phyloP scores from a whole-genome alignment of 1,139 yeast genomes.

The Kodamaea arcana region DNA sequence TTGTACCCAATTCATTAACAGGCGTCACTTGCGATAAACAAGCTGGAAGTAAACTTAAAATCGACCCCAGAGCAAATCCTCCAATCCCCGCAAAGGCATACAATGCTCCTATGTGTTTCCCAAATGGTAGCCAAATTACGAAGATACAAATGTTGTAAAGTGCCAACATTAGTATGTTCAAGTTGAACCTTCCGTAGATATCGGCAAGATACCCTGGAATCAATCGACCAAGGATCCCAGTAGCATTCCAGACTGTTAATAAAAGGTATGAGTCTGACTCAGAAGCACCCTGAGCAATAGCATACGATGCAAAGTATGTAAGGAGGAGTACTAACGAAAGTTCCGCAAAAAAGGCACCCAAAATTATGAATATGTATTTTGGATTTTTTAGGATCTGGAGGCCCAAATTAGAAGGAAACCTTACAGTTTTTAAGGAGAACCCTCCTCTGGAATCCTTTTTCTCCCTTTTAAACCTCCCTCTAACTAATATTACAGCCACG shows the following conservation, averaged over 20 bases:
- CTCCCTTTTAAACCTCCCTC: conserved; percentile 27
- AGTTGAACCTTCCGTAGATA: conserved; percentile 28
- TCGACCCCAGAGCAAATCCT: conserved; percentile 31
- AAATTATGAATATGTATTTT: conserved; percentile 8
- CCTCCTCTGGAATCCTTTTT: not conserved
- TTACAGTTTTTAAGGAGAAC: not conserved
- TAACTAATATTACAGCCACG: conserved; percentile 36
- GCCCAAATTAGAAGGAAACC: conserved; percentile 1
- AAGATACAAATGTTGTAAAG: conserved; percentile 20
- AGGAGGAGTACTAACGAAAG: conserved; percentile 49
- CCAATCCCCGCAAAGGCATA: conserved; percentile 24
- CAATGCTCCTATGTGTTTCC: conserved; percentile 22
- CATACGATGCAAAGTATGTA: conserved; percentile 28
- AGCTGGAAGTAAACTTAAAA: conserved; percentile 28
- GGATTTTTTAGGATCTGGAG: conserved; percentile 7
- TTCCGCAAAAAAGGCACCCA: conserved; percentile 33
- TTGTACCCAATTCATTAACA: conserved; percentile 28
- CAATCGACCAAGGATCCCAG: conserved; percentile 28
- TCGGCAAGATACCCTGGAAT: conserved; percentile 29
- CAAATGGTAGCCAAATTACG: conserved; percentile 27
- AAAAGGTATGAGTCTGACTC: conserved; percentile 21
- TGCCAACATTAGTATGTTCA: conserved; percentile 19
- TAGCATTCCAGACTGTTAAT: conserved; percentile 25
- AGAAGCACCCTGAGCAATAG: conserved; percentile 23
- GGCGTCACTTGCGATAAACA: conserved; percentile 26